A percentile compares a stretch with the other conserved stretches of the same genome.
Conservation (phyloP, 345 rosid genomes). For the Syzygium jambos region DNA sequence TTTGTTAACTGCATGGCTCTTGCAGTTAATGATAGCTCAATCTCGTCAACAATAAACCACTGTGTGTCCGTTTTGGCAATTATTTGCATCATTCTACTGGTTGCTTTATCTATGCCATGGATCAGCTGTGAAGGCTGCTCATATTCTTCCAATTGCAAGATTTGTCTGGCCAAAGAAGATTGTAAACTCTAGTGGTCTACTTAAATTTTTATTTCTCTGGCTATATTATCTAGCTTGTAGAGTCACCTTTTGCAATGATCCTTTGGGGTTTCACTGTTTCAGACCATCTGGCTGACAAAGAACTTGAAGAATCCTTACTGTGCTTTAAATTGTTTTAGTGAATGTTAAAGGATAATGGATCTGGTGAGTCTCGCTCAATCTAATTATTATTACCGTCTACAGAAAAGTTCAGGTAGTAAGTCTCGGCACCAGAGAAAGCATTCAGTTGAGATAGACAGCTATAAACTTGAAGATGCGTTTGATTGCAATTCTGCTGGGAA, state of each 20-base stretch:
- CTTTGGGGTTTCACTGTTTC: not conserved
- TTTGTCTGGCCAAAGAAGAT: not conserved
- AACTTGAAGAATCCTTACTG: not conserved
- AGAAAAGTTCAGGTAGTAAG: slow-evolving; percentile 49
- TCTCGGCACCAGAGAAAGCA: slow-evolving; percentile 52
- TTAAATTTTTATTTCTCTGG: not conserved
- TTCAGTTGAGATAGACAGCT: slow-evolving; percentile 46
- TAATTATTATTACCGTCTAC: not conserved
- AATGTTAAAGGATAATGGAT: not conserved
- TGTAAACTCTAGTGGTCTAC: not conserved
- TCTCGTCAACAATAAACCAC: not conserved
- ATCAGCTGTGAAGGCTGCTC: not conserved
- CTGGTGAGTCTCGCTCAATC: not conserved
- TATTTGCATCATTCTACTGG: not conserved
- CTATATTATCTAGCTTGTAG: not conserved
- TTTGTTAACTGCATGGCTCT: not conserved
- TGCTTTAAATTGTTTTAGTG: not conserved
- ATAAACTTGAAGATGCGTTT: slow-evolving; percentile 44
- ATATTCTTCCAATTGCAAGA: not conserved
- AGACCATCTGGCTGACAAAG: not conserved
- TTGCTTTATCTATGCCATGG: not conserved
- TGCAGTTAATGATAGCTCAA: not conserved
- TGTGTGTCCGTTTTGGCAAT: not conserved
- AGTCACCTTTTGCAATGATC: not conserved
- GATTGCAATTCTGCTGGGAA: slow-evolving; percentile 14